Conservation (phyloP, 1,284 basidiomycete species). For the Apiotrichum brassicae region DNA sequence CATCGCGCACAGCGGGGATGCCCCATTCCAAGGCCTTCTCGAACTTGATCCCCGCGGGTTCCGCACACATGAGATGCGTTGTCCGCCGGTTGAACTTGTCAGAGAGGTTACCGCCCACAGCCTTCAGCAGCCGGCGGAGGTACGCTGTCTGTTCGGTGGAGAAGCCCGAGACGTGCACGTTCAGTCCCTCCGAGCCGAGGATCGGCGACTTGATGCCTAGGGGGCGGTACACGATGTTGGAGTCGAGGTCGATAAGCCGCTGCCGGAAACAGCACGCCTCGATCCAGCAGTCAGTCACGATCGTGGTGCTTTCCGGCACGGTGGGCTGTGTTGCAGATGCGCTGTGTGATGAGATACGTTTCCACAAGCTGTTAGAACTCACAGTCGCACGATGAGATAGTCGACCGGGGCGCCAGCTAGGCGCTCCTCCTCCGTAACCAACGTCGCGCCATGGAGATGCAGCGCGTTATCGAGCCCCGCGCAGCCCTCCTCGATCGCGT, state of each 20-base stretch:
- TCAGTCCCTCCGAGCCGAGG: slow-evolving; percentile 16
- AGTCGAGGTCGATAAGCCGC: slow-evolving; percentile 27
- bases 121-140: slow-evolving; percentile 31
- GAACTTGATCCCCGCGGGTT: slow-evolving; percentile 29
- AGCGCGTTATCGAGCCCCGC: slow-evolving; percentile 34
- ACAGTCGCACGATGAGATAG: slow-evolving; percentile 43
- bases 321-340: not conserved
- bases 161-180: slow-evolving; percentile 40
- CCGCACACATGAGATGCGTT: slow-evolving; percentile 35
- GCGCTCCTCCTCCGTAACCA: slow-evolving; percentile 30
- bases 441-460: slow-evolving; percentile 23
- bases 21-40: slow-evolving; percentile 37
- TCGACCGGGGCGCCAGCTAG: slow-evolving; percentile 31
- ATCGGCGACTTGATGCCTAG: slow-evolving; percentile 32
- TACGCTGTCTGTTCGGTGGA: slow-evolving; percentile 29
- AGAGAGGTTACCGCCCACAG: slow-evolving; percentile 29
- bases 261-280: slow-evolving; percentile 40
- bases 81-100: slow-evolving; percentile 28
- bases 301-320: slow-evolving; percentile 2
- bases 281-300: slow-evolving; percentile 46
- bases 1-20: slow-evolving; percentile 28
- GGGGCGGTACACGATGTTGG: slow-evolving; percentile 38
- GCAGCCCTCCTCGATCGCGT: slow-evolving; percentile 33
- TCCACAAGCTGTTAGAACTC: slow-evolving; percentile 9
- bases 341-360: not conserved